Conservation (phyloP, 139 green algal species). For the Auxenochlorella protothecoides region DNA sequence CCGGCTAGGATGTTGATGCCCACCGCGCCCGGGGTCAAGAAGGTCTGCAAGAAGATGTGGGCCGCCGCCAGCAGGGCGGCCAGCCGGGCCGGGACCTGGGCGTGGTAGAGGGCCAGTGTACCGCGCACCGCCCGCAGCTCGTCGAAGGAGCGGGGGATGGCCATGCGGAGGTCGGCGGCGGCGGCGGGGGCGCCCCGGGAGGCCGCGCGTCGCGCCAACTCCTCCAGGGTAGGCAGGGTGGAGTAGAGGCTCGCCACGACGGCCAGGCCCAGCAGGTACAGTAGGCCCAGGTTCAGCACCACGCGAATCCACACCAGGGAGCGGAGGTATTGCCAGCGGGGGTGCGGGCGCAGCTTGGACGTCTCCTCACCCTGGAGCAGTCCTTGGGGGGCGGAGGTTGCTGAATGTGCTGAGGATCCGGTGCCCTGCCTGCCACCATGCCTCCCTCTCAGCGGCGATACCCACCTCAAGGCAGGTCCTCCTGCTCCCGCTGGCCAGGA, state of each 20-base stretch:
- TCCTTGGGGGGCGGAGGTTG: neutral
- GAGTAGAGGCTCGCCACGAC: conserved; percentile 12
- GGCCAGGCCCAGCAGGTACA: conserved; percentile 10
- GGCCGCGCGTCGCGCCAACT: conserved; percentile 1
- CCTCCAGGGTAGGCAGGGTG: conserved; percentile 5
- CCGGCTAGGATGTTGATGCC: conserved; percentile 24
- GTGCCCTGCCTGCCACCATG: neutral
- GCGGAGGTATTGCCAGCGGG: conserved; percentile 5
- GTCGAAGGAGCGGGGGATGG: conserved; percentile 12
- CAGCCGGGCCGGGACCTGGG: conserved; percentile 25
- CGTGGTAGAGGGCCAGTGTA: conserved; percentile 27
- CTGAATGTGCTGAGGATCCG: neutral
- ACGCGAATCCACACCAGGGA: conserved; percentile 15
- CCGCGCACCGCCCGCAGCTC: conserved; percentile 14
- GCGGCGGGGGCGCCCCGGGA: neutral
- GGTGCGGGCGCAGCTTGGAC: neutral
- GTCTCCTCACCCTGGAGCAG: neutral
- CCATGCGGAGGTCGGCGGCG: conserved; percentile 1
- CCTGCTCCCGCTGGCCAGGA: too few relatives aligned
- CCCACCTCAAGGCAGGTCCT: too few relatives aligned
- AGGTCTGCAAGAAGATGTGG: conserved; percentile 42
- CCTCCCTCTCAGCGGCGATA: neutral
- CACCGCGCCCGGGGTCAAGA: conserved; percentile 25
- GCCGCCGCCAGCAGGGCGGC: conserved; percentile 22
- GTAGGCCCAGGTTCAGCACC: conserved; percentile 1